These are phyloP conservation scores for Austroboletus olivaceoglutinosus DNA, from an alignment of 1,284 basidiomycete genomes.

Conservation along the genomic window DNA sequence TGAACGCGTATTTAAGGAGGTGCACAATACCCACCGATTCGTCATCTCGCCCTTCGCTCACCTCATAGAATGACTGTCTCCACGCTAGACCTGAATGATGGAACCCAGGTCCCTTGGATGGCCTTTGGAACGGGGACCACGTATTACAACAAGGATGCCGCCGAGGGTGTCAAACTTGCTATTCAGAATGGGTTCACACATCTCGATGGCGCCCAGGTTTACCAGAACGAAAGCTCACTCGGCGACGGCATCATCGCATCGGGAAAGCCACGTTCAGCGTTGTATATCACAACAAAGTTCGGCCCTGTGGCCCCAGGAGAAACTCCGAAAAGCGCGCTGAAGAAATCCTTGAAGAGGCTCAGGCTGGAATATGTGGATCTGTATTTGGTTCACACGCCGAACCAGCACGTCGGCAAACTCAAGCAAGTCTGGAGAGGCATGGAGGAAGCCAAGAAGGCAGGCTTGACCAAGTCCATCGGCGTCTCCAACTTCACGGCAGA, in stretches of 20 bases:
- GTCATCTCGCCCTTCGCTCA: slow-evolving; percentile 13
- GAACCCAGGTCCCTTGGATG: slow-evolving; percentile 55
- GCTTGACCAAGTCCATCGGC: slow-evolving; percentile 75
- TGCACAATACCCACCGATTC: slow-evolving; percentile 4
- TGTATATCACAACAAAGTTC: slow-evolving; percentile 72
- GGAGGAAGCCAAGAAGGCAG: slow-evolving; percentile 66
- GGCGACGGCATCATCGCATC: slow-evolving; percentile 53
- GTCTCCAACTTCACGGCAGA: slow-evolving; percentile 79
- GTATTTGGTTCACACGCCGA: slow-evolving; percentile 67
- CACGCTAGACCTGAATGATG: slow-evolving; percentile 57
- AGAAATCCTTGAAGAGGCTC: slow-evolving; percentile 58
- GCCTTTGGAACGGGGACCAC: slow-evolving; percentile 72
- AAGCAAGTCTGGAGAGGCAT: slow-evolving; percentile 67
- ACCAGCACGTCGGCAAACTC: slow-evolving; percentile 41
- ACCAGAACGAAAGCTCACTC: slow-evolving; percentile 60
- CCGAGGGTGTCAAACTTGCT: slow-evolving; percentile 48
- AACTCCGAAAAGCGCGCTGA: slow-evolving; percentile 50
- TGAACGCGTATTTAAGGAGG: slow-evolving; percentile 13
- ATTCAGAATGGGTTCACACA: slow-evolving; percentile 64
- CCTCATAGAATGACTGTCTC: slow-evolving; percentile 36
- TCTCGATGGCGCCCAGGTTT: slow-evolving; percentile 70
- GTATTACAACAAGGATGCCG: slow-evolving; percentile 51
- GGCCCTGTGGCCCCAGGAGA: slow-evolving; percentile 34
- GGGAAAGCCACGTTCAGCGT: slow-evolving; percentile 41
- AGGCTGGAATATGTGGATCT: slow-evolving; percentile 70